Evolutionary conservation across 176 grass and related monocot genomes (phyloP).

Genomic region (Miscanthus lutarioriparius): DNA sequence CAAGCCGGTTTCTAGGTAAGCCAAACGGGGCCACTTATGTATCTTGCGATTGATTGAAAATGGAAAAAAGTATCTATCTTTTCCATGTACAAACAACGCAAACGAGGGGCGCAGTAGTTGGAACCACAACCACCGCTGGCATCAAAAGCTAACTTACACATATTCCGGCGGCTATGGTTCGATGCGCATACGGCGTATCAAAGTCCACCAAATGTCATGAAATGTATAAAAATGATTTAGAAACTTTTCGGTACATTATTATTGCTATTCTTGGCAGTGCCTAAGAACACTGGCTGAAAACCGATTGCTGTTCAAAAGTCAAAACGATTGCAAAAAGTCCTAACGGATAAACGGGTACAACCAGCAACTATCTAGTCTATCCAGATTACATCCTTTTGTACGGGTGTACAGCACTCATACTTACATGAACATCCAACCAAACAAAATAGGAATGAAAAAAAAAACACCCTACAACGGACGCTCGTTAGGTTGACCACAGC

Average conservation of each 20-base stretch:
- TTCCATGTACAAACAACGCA: neutral
- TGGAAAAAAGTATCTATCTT: neutral
- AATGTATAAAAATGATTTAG: neutral
- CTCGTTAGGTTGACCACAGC: slow-evolving; percentile 24
- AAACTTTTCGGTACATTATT: neutral
- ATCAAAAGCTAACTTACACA: neutral
- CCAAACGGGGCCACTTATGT: too few species aligned
- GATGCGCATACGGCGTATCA: neutral
- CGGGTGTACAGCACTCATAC: slow-evolving; percentile 31
- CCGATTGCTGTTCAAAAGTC: neutral
- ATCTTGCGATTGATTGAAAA: too few species aligned
- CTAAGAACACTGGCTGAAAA: neutral
- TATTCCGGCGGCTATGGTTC: neutral
- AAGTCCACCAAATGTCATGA: neutral
- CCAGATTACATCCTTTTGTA: slow-evolving; percentile 47
- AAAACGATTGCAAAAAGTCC: neutral
- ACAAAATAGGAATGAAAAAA: neutral
- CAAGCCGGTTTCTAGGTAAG: too few species aligned
- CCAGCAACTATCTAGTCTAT: slow-evolving; percentile 37
- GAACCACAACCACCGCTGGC: neutral
- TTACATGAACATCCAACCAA: slow-evolving; percentile 38
- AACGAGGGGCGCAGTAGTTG: neutral
- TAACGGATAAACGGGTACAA: slow-evolving; percentile 24
- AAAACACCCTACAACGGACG: slow-evolving; percentile 32
- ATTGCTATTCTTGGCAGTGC: neutral